Percentiles rank a stretch among this genome's conserved stretches.
These are phyloP conservation scores for Hyphodiscus hymeniophilus DNA, from an alignment of 495 filamentous ascomycete genomes.

Conservation along the genomic window DNA sequence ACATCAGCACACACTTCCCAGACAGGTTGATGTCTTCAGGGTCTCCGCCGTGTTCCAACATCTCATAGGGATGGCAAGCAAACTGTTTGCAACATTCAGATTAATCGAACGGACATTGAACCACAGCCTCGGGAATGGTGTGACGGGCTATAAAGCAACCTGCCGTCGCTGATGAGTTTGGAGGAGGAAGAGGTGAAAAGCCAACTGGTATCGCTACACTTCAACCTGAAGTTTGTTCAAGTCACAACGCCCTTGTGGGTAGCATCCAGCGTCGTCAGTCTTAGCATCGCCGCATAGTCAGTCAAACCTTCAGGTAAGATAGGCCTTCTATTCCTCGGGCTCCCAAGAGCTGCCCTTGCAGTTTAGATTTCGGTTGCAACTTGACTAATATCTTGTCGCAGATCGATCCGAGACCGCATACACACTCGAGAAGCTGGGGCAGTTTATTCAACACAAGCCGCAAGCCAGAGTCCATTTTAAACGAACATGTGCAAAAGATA, in stretches of 20 bases:
- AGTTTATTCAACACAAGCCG: neutral
- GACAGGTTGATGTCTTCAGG: constrained; percentile 9
- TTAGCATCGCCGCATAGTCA: neutral
- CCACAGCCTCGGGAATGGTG: constrained; percentile 21
- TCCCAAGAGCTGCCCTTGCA: no score
- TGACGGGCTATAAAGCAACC: constrained; percentile 24
- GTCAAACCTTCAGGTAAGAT: neutral
- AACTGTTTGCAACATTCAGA: constrained; percentile 14
- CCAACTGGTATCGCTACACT: neutral
- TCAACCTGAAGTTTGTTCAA: neutral
- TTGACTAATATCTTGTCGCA: neutral
- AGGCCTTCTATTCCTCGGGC: neutral
- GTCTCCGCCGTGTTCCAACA: constrained; percentile 9
- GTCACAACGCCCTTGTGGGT: neutral
- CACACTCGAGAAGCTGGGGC: neutral
- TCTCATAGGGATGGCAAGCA: constrained; percentile 21
- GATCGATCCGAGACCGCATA: neutral
- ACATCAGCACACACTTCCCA: constrained; percentile 15
- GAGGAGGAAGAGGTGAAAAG: constrained; percentile 2
- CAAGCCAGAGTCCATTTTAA: no score
- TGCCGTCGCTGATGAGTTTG: constrained; percentile 14
- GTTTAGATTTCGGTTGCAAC: neutral
- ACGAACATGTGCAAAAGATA: no score
- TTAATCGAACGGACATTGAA: constrained; percentile 15
- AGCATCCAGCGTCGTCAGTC: neutral